Evolutionary conservation across 257 asterid species (phyloP).

Genomic region (Mitragyna speciosa): DNA sequence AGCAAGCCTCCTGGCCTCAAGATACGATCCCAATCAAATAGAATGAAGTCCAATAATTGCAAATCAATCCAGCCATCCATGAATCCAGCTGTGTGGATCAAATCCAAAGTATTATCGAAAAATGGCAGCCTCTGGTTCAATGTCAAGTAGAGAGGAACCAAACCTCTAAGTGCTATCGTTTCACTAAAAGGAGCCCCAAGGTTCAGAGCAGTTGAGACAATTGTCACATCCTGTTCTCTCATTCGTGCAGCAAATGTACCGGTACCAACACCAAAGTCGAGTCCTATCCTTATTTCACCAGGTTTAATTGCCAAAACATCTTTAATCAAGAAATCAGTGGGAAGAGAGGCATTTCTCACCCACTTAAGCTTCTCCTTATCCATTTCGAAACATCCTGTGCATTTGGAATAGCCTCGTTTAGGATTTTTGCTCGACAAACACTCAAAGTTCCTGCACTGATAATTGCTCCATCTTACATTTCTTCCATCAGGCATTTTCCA

Average conservation of each 20-base stretch:
- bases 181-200: constrained; percentile 92
- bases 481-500: constrained; percentile 84
- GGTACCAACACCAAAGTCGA: constrained; percentile 76
- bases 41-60: constrained; percentile 68
- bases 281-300: constrained; percentile 68
- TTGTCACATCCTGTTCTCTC: constrained; percentile 73
- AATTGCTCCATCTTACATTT: constrained; percentile 88
- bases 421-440: constrained; percentile 78
- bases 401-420: constrained; percentile 63
- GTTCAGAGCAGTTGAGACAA: constrained; percentile 70
- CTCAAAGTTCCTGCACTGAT: constrained; percentile 66
- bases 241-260: constrained; percentile 84
- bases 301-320: constrained; percentile 58
- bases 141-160: constrained; percentile 67
- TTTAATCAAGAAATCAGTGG: constrained; percentile 49
- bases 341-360: constrained; percentile 43
- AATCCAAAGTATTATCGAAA: constrained; percentile 85
- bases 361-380: constrained; percentile 76
- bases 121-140: constrained; percentile 85
- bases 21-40: constrained; percentile 88
- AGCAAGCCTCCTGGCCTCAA: constrained; percentile 85
- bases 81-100: constrained; percentile 78
- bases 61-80: constrained; percentile 95
- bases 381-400: constrained; percentile 85
- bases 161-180: constrained; percentile 75